These are phyloP conservation scores for Cucumis hystrix DNA, from an alignment of 306 rosid species.

Conservation along the genomic window DNA sequence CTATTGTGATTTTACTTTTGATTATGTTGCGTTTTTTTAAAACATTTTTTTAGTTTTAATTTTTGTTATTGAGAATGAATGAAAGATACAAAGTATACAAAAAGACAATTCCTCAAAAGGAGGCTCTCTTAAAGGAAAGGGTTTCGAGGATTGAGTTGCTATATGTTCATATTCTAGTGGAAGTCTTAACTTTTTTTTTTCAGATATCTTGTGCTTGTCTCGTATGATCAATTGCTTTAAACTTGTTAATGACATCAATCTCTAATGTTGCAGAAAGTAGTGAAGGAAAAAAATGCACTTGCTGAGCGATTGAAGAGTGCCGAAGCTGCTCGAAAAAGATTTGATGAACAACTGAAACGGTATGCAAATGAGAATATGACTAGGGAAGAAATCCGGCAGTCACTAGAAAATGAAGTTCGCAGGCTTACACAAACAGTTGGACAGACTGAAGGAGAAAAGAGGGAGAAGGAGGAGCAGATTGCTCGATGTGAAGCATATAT, in stretches of 20 bases:
- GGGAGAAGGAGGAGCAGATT: conserved; percentile 95
- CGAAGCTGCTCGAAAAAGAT: conserved; percentile 93
- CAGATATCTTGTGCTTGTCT: neutral
- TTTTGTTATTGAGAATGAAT: too few relatives aligned
- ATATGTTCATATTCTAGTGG: neutral
- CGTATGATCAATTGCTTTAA: neutral
- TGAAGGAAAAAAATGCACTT: conserved; percentile 91
- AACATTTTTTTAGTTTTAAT: too few relatives aligned
- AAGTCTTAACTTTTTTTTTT: neutral
- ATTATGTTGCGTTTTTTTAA: too few relatives aligned
- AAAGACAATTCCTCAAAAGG: too few relatives aligned
- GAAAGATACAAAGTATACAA: too few relatives aligned
- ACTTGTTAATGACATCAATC: conserved; percentile 7
- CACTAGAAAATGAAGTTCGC: conserved; percentile 92
- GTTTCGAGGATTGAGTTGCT: neutral
- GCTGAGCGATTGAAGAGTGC: conserved; percentile 90
- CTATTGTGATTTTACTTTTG: neutral
- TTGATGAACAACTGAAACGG: conserved; percentile 91
- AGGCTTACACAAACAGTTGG: conserved; percentile 89
- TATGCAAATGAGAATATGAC: conserved; percentile 86
- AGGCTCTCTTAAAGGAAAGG: too few relatives aligned
- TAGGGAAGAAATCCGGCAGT: conserved; percentile 83
- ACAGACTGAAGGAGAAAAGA: conserved; percentile 88
- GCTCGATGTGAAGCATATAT: conserved; percentile 93
- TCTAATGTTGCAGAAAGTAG: conserved; percentile 53